phyloP scores from a whole-genome alignment of 2,329 filamentous ascomycete genomes.

The Daldinia sp. region DNA sequence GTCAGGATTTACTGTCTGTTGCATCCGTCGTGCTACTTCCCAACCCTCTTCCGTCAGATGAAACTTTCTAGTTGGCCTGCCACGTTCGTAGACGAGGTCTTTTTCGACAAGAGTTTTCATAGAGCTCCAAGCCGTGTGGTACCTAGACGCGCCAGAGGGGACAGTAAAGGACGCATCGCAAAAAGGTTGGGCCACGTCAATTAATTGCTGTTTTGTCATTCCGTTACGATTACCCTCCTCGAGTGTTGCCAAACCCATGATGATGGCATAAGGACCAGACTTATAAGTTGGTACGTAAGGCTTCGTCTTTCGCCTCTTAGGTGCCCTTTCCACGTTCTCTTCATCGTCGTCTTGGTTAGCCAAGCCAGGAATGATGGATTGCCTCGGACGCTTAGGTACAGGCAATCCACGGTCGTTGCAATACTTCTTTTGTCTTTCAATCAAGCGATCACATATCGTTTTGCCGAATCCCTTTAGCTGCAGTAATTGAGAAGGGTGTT shows the following conservation, averaged over 20 bases:
- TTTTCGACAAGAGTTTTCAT: constrained; percentile 80
- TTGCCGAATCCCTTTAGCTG: constrained; percentile 79
- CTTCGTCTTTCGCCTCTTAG: constrained; percentile 69
- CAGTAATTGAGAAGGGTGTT: constrained; percentile 76
- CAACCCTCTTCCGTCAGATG: constrained; percentile 79
- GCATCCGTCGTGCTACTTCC: constrained; percentile 74
- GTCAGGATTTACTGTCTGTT: constrained; percentile 52
- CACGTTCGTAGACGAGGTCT: constrained; percentile 76
- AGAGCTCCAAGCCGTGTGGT: constrained; percentile 83
- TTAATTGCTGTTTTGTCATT: constrained; percentile 73
- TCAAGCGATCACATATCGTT: constrained; percentile 74
- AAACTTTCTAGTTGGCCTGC: constrained; percentile 73
- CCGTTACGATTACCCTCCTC: constrained; percentile 63
- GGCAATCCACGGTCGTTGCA: constrained; percentile 73
- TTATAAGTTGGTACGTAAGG: constrained; percentile 75
- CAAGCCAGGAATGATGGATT: constrained; percentile 45
- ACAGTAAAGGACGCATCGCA: constrained; percentile 78
- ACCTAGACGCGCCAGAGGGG: constrained; percentile 71
- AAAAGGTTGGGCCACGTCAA: constrained; percentile 73
- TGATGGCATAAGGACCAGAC: constrained; percentile 77
- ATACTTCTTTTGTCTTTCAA: constrained; percentile 65
- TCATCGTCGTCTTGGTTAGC: constrained; percentile 49
- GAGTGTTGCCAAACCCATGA: constrained; percentile 70
- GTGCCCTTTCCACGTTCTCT: constrained; percentile 48
- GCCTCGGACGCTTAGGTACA: constrained; percentile 69